phyloP scores from a whole-genome alignment of 176 grass and related monocot species.

The Oryza brachyantha region DNA sequence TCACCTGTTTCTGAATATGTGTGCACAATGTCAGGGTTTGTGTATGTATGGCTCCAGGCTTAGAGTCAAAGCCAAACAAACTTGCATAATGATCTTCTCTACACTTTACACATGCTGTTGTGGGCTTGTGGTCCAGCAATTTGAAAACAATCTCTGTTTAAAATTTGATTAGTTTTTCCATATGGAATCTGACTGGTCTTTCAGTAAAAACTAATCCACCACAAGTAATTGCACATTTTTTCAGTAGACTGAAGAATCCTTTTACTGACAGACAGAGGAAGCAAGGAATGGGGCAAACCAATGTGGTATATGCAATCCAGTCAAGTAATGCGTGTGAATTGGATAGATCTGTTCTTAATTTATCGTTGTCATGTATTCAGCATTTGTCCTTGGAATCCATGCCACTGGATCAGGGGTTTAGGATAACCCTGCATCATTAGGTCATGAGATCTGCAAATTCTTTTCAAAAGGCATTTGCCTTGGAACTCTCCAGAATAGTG shows the following conservation, averaged over 20 bases:
- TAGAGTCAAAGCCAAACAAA: constrained; percentile 30
- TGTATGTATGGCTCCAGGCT: neutral
- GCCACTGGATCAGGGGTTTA: constrained; percentile 33
- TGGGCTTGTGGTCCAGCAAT: neutral
- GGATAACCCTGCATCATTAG: constrained; percentile 21
- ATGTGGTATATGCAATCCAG: neutral
- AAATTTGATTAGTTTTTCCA: constrained; percentile 2
- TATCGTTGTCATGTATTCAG: neutral
- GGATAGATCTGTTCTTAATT: neutral
- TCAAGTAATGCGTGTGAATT: neutral
- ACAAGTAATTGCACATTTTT: neutral
- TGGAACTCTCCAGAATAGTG: neutral
- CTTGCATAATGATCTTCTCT: neutral
- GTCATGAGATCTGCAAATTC: constrained; percentile 28
- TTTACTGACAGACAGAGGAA: neutral
- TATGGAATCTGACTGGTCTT: neutral
- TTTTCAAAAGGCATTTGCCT: neutral
- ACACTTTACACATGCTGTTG: neutral
- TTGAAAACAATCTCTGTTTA: neutral
- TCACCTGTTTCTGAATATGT: neutral
- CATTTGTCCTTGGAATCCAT: constrained; percentile 34
- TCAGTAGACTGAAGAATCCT: neutral
- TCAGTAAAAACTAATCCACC: neutral
- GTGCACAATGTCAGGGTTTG: neutral
- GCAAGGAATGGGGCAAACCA: neutral